Evolutionary conservation across 768 basidiomycete genomes (phyloP), one percentile per base, ranked within the genome.

Genomic region (Suillus plorans): DNA sequence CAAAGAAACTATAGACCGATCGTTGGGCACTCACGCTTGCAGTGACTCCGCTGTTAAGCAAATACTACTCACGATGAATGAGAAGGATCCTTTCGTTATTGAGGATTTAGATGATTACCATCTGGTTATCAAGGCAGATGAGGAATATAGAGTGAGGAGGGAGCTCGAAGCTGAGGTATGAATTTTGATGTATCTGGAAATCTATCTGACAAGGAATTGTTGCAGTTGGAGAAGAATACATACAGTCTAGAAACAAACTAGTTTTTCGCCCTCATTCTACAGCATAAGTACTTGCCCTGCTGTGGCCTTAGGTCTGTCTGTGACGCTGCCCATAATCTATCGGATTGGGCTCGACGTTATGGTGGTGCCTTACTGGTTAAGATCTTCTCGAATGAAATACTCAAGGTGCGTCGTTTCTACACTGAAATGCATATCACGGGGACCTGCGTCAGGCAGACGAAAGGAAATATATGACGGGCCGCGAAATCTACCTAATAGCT

Each of bases 31-130:
- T 65, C 36, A 20, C 14, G 25, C 50, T 36, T 31, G 42, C 70
- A 94, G 94, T 72, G 94, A 95, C 74, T 87, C 92, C 2, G 93
- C 92, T 1, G 94, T 95, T 65, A 95, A 95, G 76, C 92, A 94
- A 73, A 93, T 95, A 63, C 81, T 95, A 42, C 80, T 94, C 60
- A 80, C 86, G 41, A 86, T 95, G 88, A 91, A 95, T 72, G 91
- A 94, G 71, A 88, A 84, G 71, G 81, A 85, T 10, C 85, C 82
- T 62, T 95, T 95, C 74, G 89, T 95, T 67, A 91, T 95, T 66
- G 90, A 94, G 69, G 94, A 95, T 70, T 75, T 95, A 31, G 94
- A 95, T 72, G 91, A 94, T 69, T 84, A 86, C 66, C 92, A 94
- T 76, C 71, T 95, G 2, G 86, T 95, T 61, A 90, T 95, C 74